These are phyloP conservation scores for Paramecium tetraurelia DNA, from an alignment of 73 alveolate species.

Conservation along the genomic window DNA sequence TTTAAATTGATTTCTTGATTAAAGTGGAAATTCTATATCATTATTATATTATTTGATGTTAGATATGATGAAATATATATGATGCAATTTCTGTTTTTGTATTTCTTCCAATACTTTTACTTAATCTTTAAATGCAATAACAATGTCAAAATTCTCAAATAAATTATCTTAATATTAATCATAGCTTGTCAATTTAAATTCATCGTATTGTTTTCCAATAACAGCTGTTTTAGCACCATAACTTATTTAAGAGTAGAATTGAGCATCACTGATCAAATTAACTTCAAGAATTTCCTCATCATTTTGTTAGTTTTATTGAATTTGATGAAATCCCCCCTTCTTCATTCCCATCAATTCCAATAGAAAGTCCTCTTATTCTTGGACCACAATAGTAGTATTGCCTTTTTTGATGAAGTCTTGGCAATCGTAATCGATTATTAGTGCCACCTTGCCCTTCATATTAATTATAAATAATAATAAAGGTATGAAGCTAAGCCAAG, in stretches of 20 bases:
- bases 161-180: neutral
- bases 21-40: neutral
- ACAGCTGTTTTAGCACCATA: slow-evolving; percentile 19
- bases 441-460: neutral
- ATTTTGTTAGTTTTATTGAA: neutral
- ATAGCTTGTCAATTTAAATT: neutral
- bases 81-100: neutral
- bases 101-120: neutral
- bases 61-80: neutral
- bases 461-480: neutral
- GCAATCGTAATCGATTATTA: neutral
- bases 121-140: slow-evolving; percentile 10
- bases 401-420: neutral
- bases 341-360: slow-evolving; percentile 5
- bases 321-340: neutral
- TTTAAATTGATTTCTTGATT: neutral
- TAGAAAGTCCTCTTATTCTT: neutral
- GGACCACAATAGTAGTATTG: neutral
- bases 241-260: neutral
- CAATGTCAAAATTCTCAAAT: neutral
- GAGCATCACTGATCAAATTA: neutral
- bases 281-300: slow-evolving; percentile 11
- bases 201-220: neutral
- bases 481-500: neutral
- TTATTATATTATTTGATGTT: neutral